These are phyloP conservation scores for Geotrichum ghanense DNA, from an alignment of 805 yeast genomes.

Conservation along the genomic window DNA sequence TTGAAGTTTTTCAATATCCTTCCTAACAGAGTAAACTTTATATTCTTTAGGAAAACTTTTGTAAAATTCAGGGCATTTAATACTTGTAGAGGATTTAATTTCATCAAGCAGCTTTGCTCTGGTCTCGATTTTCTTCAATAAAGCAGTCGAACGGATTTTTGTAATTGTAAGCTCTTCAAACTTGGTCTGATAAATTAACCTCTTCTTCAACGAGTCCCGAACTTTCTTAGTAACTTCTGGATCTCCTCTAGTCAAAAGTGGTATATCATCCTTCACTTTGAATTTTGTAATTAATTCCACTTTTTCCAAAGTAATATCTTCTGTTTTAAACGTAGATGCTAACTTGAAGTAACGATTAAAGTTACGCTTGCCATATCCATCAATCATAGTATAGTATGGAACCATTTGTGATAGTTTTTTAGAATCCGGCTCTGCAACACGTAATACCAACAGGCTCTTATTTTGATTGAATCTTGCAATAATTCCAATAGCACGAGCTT, in stretches of 20 bases:
- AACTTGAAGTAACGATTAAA: neutral
- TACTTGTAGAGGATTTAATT: conserved; percentile 21
- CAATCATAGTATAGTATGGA: conserved; percentile 6
- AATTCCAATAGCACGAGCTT: conserved; percentile 39
- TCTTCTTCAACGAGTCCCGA: conserved; percentile 3
- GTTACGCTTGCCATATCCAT: conserved; percentile 5
- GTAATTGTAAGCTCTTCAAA: too few species aligned
- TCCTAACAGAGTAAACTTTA: conserved; percentile 34
- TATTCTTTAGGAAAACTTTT: conserved; percentile 35
- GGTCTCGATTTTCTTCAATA: conserved; percentile 26
- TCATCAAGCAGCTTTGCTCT: conserved; percentile 26
- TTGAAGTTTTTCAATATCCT: conserved; percentile 43
- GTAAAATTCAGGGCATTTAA: conserved; percentile 34
- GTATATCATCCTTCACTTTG: conserved; percentile 1
- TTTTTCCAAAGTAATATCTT: conserved; percentile 3
- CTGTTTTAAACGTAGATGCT: conserved; percentile 2
- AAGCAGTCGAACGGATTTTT: conserved; percentile 30
- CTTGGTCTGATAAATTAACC: conserved; percentile 8
- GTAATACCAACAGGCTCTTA: conserved; percentile 3
- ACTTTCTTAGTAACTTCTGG: neutral
- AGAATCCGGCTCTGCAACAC: neutral
- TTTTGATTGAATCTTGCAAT: conserved; percentile 24
- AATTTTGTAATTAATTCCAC: conserved; percentile 6
- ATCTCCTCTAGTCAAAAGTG: neutral
- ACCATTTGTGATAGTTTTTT: neutral